Conservation (phyloP, 805 yeast species). For the Hanseniaspora meyeri region DNA sequence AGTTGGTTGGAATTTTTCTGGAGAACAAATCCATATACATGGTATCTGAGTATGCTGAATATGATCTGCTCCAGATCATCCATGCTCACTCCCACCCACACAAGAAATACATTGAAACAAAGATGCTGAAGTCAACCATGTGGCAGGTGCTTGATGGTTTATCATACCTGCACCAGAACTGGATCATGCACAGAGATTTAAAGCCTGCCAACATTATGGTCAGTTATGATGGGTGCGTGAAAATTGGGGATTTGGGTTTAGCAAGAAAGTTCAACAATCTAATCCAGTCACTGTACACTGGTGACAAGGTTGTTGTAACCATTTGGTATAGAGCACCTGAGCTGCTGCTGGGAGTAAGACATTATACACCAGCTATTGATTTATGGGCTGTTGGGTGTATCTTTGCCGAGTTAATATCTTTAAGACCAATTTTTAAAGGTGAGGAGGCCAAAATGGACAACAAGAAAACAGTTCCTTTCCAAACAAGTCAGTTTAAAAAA, state of each 20-base stretch:
- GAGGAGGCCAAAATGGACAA: constrained; percentile 95
- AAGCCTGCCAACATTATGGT: constrained; percentile 99
- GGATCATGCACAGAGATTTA: constrained; percentile 90
- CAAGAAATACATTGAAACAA: constrained; percentile 60
- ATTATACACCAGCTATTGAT: constrained; percentile 86
- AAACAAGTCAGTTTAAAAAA: constrained; percentile 79
- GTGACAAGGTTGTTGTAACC: constrained; percentile 92
- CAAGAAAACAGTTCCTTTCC: constrained; percentile 87
- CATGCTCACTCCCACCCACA: constrained; percentile 92
- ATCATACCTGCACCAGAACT: constrained; percentile 81
- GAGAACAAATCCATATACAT: constrained; percentile 85
- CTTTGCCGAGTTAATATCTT: constrained; percentile 74
- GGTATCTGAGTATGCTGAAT: constrained; percentile 94
- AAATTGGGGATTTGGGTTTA: constrained; percentile 88
- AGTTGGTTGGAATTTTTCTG: constrained; percentile 66
- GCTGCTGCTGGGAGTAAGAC: constrained; percentile 75
- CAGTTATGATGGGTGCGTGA: constrained; percentile 74
- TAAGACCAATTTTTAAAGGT: constrained; percentile 91
- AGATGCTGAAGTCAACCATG: constrained; percentile 67
- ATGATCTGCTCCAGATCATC: constrained; percentile 84
- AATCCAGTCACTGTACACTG: constrained; percentile 72
- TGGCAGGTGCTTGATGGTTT: constrained; percentile 93
- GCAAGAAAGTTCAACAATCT: constrained; percentile 83
- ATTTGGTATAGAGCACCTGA: constrained; percentile 97
- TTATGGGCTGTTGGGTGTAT: constrained; percentile 95